Evolutionary conservation across 2,329 filamentous ascomycete genomes (phyloP), one percentile per base, ranked within the genome.

Genomic region (Karstenula rhodostoma): DNA sequence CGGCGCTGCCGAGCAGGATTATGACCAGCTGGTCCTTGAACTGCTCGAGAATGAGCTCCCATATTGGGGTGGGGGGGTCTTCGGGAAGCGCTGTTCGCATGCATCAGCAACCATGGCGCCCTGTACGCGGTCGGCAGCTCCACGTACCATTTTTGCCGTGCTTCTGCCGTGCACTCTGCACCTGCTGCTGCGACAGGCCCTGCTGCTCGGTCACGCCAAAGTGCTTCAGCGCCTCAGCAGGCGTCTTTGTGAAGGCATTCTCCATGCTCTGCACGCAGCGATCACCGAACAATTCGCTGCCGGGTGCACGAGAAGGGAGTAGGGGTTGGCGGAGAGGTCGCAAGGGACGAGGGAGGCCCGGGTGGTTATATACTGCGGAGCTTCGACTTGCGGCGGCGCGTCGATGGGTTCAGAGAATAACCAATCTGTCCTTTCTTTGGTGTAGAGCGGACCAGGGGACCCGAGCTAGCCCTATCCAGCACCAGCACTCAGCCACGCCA

Each of bases 1-100:
- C 93, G 12, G 95, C 95, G 40, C 94, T 98, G 57, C 89, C 95
- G 52, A 99, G 87, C 23, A 99, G 85, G 70, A 99, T 99, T 56
- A 99, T 87, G 68, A 99, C 95, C 50, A 99, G 88, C 80, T 99
- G 95, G 77, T 99, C 95, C 81, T 99, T 97, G 86, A 99, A 99
- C 79, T 99, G 95, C 81, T 99, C 95, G 60, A 99, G 86, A 58
- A 99, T 92, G 65, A 99, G 89, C 81, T 98, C 88, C 95, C 94
- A 99, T 50, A 99, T 78, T 42, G 95, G 95, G 33, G 95, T 99
- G 3, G 95, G 93, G 56, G 95, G 95, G 67, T 99, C 95, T 82
- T 99, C 95, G 48, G 88, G 86, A 58, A 92, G 84, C 58, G 89
- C 89, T 92, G 64, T 67, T 53, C 27, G 52, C 33, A 46, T 58